phyloP scores from a whole-genome alignment of 371 early-diverging fungal species.

The Zopfochytrium polystomum region DNA sequence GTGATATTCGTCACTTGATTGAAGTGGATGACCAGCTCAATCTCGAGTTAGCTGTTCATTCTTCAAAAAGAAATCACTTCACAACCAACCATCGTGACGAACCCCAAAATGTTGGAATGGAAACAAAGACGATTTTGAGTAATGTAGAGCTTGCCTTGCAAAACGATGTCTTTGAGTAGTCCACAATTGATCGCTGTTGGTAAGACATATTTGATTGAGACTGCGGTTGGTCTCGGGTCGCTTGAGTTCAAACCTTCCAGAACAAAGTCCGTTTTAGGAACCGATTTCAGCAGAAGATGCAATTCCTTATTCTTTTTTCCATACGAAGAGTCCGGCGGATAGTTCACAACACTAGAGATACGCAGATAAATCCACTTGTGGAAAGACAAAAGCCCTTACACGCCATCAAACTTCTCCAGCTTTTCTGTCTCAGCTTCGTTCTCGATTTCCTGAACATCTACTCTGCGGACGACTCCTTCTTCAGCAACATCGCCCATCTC shows the following conservation, averaged over 20 bases:
- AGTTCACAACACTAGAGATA: slow-evolving; percentile 12
- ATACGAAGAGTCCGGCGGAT: slow-evolving; percentile 27
- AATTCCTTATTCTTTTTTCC: slow-evolving; percentile 51
- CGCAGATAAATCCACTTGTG: background rate
- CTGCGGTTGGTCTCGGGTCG: no score
- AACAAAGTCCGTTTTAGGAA: slow-evolving; percentile 57
- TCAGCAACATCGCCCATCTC: slow-evolving; percentile 5
- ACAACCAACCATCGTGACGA: no score
- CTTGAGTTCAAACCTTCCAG: slow-evolving; percentile 38
- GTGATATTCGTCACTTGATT: slow-evolving; percentile 80
- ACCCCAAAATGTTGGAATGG: slow-evolving; percentile 95
- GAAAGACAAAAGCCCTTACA: background rate
- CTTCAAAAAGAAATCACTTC: no score
- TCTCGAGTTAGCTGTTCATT: no score
- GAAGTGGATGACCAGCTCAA: slow-evolving; percentile 79
- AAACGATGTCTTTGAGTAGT: slow-evolving; percentile 86
- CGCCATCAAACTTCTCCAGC: background rate
- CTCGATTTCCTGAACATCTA: background rate
- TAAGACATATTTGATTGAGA: no score
- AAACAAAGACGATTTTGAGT: slow-evolving; percentile 86
- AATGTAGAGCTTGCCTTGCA: slow-evolving; percentile 88
- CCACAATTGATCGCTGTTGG: no score
- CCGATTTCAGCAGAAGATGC: slow-evolving; percentile 54
- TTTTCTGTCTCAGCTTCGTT: background rate
- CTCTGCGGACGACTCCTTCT: no score